A percentile compares a stretch with the other conserved stretches of the same genome.
phyloP scores from a whole-genome alignment of 495 filamentous ascomycete genomes.

The Hyphodiscus hymeniophilus region DNA sequence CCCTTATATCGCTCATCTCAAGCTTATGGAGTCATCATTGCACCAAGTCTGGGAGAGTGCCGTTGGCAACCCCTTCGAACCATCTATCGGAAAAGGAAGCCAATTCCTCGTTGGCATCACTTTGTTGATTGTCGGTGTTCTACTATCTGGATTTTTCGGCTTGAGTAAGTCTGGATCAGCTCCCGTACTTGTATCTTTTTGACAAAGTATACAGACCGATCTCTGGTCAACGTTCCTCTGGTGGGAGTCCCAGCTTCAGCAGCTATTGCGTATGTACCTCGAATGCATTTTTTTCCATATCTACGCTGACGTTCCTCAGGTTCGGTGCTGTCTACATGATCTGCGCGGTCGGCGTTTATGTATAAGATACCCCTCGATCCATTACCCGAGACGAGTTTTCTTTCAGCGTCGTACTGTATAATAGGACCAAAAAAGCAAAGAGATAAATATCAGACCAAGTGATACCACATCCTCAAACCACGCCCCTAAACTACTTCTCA shows the following conservation, averaged over 20 bases:
- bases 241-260: slow-evolving; percentile 82
- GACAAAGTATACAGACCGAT: slow-evolving; percentile 57
- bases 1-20: not conserved
- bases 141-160: slow-evolving; percentile 66
- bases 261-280: slow-evolving; percentile 71
- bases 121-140: slow-evolving; percentile 59
- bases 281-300: not conserved
- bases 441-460: slow-evolving; percentile 17
- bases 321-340: slow-evolving; percentile 97
- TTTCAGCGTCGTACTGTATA: slow-evolving; percentile 17
- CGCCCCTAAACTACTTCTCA: not conserved
- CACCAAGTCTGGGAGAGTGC: slow-evolving; percentile 86
- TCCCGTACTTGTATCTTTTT: not conserved
- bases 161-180: slow-evolving; percentile 56
- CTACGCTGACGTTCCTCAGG: slow-evolving; percentile 35
- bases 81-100: slow-evolving; percentile 68
- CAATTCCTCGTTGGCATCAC: slow-evolving; percentile 79
- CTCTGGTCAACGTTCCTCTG: slow-evolving; percentile 66
- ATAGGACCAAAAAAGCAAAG: slow-evolving; percentile 22
- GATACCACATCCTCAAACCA: not conserved
- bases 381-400: slow-evolving; percentile 14
- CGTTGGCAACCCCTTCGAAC: slow-evolving; percentile 72
- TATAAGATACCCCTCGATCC: slow-evolving; percentile 53
- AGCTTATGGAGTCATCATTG: slow-evolving; percentile 61
- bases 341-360: slow-evolving; percentile 97